Evolutionary conservation across 1,139 yeast species (phyloP), one percentile per base, ranked within the genome.

Genomic region (Pneumocystis carinii): DNA sequence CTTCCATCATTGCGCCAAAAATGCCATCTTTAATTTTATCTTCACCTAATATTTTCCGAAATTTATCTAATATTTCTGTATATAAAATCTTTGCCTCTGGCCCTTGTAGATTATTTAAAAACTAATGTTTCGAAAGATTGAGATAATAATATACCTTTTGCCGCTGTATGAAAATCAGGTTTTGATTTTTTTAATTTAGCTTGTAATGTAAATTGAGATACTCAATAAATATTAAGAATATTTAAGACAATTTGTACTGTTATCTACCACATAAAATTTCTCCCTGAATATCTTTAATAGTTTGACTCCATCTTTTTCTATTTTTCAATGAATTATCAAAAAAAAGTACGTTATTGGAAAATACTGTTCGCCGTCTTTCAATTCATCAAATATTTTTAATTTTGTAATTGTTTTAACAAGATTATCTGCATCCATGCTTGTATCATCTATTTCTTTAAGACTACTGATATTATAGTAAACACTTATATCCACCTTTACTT

Each of bases 1-100:
- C 96, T 67, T 88, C 95, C 98, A 92, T 92, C 96, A 90, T 87
- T 8, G 94, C 97, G 0, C 97, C 98, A 73, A 92, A 92, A 64
- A 82, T 79, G 0, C 98, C 98, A 70, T 89, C 96, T 67, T 85
- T 80, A 6, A 90, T 95, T n/a, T 71, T 77, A 0, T 90, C 94
- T 53, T 86, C 69, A 2, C 69, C 67, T 15, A 67, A 72, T n/a
- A 75, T 83, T n/a, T 67, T 72, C 61, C 75, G 77, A 72, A 84
- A 77, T 66, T 75, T 68, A 0, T 67, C 68, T 66, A 88, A 74
- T 64, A 90, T 87, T 59, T 72, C 71, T n/a, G 85, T 80, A 71
- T 90, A 92, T 64, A 89, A 74, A 17, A 77, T 82, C 38, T 76
- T 75, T 0, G 97, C 97, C 0, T 78, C 73, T n/a, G 78, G 7